These are phyloP conservation scores for Cryptococcus maquisensis DNA, from an alignment of 1,284 basidiomycete genomes.

Conservation along the genomic window DNA sequence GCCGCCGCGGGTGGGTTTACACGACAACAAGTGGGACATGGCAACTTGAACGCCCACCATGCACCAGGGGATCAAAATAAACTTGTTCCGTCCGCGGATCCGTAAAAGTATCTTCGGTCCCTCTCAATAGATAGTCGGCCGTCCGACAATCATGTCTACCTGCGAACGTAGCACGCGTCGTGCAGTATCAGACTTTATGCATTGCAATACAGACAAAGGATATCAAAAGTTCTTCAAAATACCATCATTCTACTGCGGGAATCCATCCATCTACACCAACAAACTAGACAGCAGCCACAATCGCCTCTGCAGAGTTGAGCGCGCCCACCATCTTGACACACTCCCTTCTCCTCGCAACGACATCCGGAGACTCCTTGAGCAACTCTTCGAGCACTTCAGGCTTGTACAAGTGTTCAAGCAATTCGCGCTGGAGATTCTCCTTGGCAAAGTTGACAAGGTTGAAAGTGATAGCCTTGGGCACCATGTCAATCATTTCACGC, in stretches of 20 bases:
- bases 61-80: too few relatives aligned
- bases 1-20: too few relatives aligned
- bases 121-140: too few relatives aligned
- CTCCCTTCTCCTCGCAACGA: conserved; percentile 60
- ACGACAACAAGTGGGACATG: too few relatives aligned
- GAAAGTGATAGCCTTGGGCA: conserved; percentile 92
- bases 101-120: too few relatives aligned
- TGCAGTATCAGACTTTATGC: not conserved
- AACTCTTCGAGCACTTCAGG: conserved; percentile 87
- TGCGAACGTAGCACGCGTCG: not conserved
- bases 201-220: not conserved
- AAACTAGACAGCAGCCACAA: conserved; percentile 38
- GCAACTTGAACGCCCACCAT: too few relatives aligned
- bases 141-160: too few relatives aligned
- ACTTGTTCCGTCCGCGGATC: too few relatives aligned
- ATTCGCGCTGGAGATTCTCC: conserved; percentile 59
- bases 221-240: not conserved
- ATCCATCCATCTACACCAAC: not conserved
- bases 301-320: conserved; percentile 86
- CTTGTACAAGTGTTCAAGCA: conserved; percentile 51
- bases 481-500: conserved; percentile 99
- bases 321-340: conserved; percentile 82
- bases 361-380: conserved; percentile 72
- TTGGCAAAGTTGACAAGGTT: conserved; percentile 90
- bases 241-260: not conserved